Evolutionary conservation across 106 monocot species (phyloP).

Genomic region (Hemerocallis citrina): DNA sequence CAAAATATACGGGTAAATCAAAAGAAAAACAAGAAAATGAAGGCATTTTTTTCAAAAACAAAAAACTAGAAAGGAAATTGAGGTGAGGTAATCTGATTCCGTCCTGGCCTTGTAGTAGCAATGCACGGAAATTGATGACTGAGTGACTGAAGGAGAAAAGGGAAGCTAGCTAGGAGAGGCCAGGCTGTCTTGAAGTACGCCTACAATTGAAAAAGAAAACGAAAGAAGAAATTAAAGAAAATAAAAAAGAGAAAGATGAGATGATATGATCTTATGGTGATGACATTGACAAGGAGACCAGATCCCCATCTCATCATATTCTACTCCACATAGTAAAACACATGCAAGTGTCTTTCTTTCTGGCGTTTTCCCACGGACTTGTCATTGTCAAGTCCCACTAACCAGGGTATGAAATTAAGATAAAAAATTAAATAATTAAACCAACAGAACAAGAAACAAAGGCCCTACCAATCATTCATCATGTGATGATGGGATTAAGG

Average conservation of each 20-base stretch:
- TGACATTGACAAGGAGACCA: background rate
- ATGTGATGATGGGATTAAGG: conserved; percentile 4
- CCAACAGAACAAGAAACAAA: background rate
- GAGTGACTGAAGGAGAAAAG: background rate
- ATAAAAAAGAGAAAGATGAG: background rate
- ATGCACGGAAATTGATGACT: background rate
- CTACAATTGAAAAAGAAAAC: background rate
- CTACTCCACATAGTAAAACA: too few relatives aligned
- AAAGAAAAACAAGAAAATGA: too few relatives aligned
- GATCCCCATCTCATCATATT: background rate
- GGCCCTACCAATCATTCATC: conserved; percentile 1
- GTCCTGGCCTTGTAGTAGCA: too few relatives aligned
- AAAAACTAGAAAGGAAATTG: background rate
- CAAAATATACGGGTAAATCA: too few relatives aligned
- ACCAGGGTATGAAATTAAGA: too few relatives aligned
- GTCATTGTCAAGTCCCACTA: conserved; percentile 4
- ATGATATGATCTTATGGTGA: background rate
- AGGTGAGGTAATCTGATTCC: background rate
- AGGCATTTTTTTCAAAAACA: too few relatives aligned
- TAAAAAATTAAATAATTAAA: too few relatives aligned
- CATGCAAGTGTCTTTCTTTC: background rate
- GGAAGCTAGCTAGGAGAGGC: background rate
- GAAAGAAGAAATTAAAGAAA: background rate
- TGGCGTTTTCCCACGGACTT: background rate
- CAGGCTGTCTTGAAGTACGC: background rate